phyloP scores from a whole-genome alignment of 2,329 filamentous ascomycete genomes.

The Dendryphion nanum region DNA sequence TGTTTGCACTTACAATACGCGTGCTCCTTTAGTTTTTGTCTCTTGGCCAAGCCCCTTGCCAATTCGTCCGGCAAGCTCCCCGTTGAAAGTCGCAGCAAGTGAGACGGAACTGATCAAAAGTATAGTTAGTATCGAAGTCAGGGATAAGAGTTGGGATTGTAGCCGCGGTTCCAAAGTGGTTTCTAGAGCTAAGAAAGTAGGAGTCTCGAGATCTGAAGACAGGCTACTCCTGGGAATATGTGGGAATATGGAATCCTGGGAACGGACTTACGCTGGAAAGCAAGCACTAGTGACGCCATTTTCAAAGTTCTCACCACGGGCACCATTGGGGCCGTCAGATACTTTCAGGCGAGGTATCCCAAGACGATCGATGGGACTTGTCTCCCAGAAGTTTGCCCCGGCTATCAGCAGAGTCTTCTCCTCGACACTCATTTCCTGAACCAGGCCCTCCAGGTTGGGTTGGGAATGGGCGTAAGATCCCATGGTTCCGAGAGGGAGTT shows the following conservation, averaged over 20 bases:
- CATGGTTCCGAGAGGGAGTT: too few relatives aligned
- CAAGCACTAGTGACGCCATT: constrained; percentile 66
- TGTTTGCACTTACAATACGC: constrained; percentile 55
- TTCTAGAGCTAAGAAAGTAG: too few relatives aligned
- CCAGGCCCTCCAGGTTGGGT: neutral
- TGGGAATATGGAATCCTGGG: too few relatives aligned
- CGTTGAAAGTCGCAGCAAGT: constrained; percentile 67
- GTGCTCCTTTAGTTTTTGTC: constrained; percentile 68
- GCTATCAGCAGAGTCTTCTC: constrained; percentile 18
- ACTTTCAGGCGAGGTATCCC: constrained; percentile 61
- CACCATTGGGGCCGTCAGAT: constrained; percentile 68
- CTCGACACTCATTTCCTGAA: neutral
- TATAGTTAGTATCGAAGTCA: too few relatives aligned
- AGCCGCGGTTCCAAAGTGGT: too few relatives aligned
- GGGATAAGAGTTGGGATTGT: too few relatives aligned
- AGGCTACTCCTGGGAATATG: too few relatives aligned
- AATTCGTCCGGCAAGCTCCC: constrained; percentile 54
- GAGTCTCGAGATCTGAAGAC: too few relatives aligned
- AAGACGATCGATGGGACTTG: constrained; percentile 57
- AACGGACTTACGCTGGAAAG: constrained; percentile 73
- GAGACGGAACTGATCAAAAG: too few relatives aligned
- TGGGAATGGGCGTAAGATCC: neutral
- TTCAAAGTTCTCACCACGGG: constrained; percentile 63
- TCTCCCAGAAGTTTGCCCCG: constrained; percentile 66
- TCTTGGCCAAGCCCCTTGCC: constrained; percentile 69